These are phyloP conservation scores for Calonectria fujianensis DNA, from an alignment of 2,329 filamentous ascomycete genomes.

Conservation along the genomic window DNA sequence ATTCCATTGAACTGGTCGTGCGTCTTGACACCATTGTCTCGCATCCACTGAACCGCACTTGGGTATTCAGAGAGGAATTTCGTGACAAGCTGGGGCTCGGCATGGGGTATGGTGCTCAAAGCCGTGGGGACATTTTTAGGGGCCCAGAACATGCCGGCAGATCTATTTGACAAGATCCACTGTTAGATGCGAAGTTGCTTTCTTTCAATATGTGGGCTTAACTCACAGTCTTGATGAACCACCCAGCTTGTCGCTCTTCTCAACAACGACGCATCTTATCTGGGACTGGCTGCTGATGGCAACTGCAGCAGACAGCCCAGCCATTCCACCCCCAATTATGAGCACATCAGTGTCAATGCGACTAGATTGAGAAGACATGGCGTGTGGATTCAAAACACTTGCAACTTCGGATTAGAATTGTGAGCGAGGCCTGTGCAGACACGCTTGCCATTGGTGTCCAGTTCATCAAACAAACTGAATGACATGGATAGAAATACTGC, in stretches of 20 bases:
- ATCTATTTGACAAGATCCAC: neutral
- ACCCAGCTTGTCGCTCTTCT: constrained; percentile 37
- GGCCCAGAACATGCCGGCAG: constrained; percentile 45
- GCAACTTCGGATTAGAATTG: neutral
- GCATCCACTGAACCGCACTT: constrained; percentile 41
- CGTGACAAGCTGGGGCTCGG: constrained; percentile 35
- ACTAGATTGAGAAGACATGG: constrained; percentile 12
- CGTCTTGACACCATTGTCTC: constrained; percentile 37
- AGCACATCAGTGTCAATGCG: constrained; percentile 39
- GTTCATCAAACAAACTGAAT: neutral
- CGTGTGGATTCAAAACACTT: no score
- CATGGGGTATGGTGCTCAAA: constrained; percentile 34
- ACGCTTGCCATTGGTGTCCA: neutral
- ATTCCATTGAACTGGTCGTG: constrained; percentile 43
- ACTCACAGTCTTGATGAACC: constrained; percentile 40
- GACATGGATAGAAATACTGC: constrained; percentile 25
- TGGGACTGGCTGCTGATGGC: constrained; percentile 23
- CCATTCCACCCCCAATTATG: constrained; percentile 44
- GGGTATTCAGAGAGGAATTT: constrained; percentile 42
- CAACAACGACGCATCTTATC: constrained; percentile 32
- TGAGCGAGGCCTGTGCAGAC: neutral
- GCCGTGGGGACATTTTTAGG: constrained; percentile 31
- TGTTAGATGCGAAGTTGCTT: neutral
- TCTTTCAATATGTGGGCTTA: neutral
- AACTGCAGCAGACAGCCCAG: constrained; percentile 41